Evolutionary conservation across 2,329 filamentous ascomycete genomes (phyloP).

Genomic region (Cercospora janseana): DNA sequence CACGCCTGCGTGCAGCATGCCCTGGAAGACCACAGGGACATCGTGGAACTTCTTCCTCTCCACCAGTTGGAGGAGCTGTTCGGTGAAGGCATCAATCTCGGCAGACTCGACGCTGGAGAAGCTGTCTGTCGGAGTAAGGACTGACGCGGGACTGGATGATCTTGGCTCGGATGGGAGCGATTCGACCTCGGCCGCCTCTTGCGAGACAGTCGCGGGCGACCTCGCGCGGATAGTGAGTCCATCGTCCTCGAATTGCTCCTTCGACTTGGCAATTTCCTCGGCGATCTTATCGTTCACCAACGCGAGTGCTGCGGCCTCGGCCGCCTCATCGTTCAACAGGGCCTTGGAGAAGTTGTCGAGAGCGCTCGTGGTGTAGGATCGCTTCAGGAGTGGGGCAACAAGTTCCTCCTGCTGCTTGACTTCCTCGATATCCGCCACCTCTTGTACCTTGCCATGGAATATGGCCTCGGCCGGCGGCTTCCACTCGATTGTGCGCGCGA

Average conservation of each 20-base stretch:
- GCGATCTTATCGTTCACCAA: slow-evolving; percentile 83
- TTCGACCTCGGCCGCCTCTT: slow-evolving; percentile 18
- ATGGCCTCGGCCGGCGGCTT: slow-evolving; percentile 53
- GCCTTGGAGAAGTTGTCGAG: slow-evolving; percentile 61
- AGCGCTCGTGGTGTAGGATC: slow-evolving; percentile 54
- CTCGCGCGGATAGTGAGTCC: slow-evolving; percentile 24
- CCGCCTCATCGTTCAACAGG: slow-evolving; percentile 48
- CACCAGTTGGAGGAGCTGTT: slow-evolving; percentile 73
- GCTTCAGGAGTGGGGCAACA: slow-evolving; percentile 41
- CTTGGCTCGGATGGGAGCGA: slow-evolving; percentile 28
- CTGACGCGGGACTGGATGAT: slow-evolving; percentile 29
- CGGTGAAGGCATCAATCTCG: slow-evolving; percentile 66
- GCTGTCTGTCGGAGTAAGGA: slow-evolving; percentile 31
- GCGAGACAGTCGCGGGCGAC: slow-evolving; percentile 20
- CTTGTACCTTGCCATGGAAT: slow-evolving; percentile 40
- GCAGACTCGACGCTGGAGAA: slow-evolving; percentile 58
- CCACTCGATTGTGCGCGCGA: slow-evolving; percentile 86
- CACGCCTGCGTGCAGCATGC: slow-evolving; percentile 78
- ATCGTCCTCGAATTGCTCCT: slow-evolving; percentile 48
- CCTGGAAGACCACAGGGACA: slow-evolving; percentile 87
- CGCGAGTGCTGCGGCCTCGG: slow-evolving; percentile 61
- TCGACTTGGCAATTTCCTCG: slow-evolving; percentile 67
- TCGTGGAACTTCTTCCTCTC: slow-evolving; percentile 73
- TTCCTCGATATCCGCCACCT: slow-evolving; percentile 41
- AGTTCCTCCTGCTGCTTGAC: slow-evolving; percentile 35